Base-by-base conservation (phyloP, 768 basidiomycete genomes). In the Phlegmacium glaucopus region DNA sequence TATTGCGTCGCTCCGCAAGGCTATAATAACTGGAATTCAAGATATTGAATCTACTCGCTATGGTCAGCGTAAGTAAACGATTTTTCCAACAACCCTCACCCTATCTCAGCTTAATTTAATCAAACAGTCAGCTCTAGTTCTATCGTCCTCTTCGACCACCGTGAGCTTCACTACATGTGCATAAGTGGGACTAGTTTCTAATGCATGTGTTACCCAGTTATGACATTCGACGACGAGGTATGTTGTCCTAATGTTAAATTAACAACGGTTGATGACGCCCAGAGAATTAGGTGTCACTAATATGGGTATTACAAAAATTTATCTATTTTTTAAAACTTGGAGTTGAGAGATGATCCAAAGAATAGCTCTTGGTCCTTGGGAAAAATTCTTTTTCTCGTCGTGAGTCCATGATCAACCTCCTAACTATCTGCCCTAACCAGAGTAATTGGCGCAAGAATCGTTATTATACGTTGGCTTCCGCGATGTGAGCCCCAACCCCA, bases 201-300 rank as follows among this genome's bases (percentile, higher is more conserved):
- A 32, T 42, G 7, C 37, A 22, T 22, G 22, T 5, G 5, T 5
- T 22, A 22, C 22, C 6, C 53, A 81, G 79, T 76, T 30, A 58
- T 78, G 34, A 82, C 79, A 6, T 60, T 80, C 13, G 76, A 74
- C 45, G 67, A 72, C 30, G 80, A 81, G 72, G 79, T 79, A 44
- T 27, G 68, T 53, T 15, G 35, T 46, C 25, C 12, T 13, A 34
- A 8, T 29, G 15, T 41, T 51, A 8, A 26, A 37, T 44, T 30
- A 12, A 10, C 13, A n/a, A 16, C 27, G 17, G 30, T 18, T 25
- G 16, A 15, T 7, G n/a, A 27, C n/a, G 26, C 37, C 10, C 27
- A 16, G 22, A 12, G 7, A 13, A 9, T 4, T 53, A 81, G 79
- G 59, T 80, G 35, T 68, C 75, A 35, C 61, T 80, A 27, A 78